Base-by-base conservation (phyloP, 495 filamentous ascomycete species). In the Friedmanniomyces simplex region DNA sequence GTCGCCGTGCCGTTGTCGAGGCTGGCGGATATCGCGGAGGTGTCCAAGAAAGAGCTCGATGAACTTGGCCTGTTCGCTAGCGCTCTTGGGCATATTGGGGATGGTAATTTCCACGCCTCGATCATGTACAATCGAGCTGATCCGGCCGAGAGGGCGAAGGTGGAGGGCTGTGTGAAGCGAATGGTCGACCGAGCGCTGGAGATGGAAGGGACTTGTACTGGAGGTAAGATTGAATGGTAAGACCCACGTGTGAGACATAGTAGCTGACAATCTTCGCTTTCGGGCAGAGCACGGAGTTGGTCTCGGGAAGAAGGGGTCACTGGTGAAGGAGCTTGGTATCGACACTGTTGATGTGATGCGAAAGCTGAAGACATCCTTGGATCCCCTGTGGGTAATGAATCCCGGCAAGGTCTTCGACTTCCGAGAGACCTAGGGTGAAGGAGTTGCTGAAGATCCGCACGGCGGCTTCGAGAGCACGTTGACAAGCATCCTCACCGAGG, bases 371-470 rank as follows among this genome's bases (percentile, higher is more conserved):
- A 66, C 72, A 0, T 81, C 87, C n/a, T 72, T 96, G 50, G 91
- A 96, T 75, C 91, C 91, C 0, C 67, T 84, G 43, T 94, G 90
- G 88, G 81, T 95, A 45, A 78, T 96, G 81, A 95, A 95, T 60
- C 89, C 89, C 1, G 89, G 88, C 4, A 94, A 95, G 72, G 91
- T 95, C 3, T 52, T 52, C 25, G 49, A 52, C 20, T 36, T 52
- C 14, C 39, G 14, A 43, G 39, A 43, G 39, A 43, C 5, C 39
- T n/a, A 32, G 28, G 14, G 13, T 16, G 3, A 43, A 20, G 14
- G 14, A n/a, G 4, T 43, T 16, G 39, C 5, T 43, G 39, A 16
- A 5, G 14, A 3, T 13, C 14, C 18, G 4, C 18, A 16, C 14
- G 39, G 39, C 14, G 39, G 14, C 14, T 43, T 16, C 39, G 39